Evolutionary conservation across 768 basidiomycete genomes (phyloP), one percentile per base, ranked within the genome.

Genomic region (Mycena floridula): DNA sequence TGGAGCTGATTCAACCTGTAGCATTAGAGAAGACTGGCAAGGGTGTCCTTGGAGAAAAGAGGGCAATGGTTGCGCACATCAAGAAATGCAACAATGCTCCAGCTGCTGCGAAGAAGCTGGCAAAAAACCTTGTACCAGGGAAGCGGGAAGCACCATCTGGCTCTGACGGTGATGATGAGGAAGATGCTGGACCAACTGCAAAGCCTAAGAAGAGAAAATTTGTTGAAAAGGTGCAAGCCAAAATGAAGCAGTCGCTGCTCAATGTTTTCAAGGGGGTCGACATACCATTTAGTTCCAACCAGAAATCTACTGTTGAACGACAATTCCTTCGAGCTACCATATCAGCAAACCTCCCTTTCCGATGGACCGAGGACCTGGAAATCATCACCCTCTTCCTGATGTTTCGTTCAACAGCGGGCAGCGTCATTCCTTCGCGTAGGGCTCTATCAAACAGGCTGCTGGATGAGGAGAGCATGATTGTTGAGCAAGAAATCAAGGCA

Each of bases 281-380:
- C n/a, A 51, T 64, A 15, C 57, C 61, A 3, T 62, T 64, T 40
- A 54, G 32, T 4, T 11, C 22, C 0, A 49, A 54, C 20, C 53
- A 61, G 23, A 37, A 38, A 20, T 47, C 41, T 3, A 45, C 47
- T 16, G 44, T 64, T 6, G 40, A 37, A 7, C 27, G 48, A 12
- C 60, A 64, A 35, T 60, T 61, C 25, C 49, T 57, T 5, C 45
- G 54, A 0, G 58, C 60, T 0, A 63, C 59, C 0, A 47, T 60
- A 12, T 64, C 57, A 0, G 59, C 60, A 25, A 62, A 64, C 24
- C 42, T 62, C 1, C 57, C 54, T 8, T 61, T 60, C 44, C 43
- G 49, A 37, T 63, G 60, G 56, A 51, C 53, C 8, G 54, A 59
- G 26, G 53, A 63, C 43, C 48, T 53, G 2, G 59, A 63, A 47